Conservation (phyloP, 306 rosid genomes). For the Rosa multiflora region DNA sequence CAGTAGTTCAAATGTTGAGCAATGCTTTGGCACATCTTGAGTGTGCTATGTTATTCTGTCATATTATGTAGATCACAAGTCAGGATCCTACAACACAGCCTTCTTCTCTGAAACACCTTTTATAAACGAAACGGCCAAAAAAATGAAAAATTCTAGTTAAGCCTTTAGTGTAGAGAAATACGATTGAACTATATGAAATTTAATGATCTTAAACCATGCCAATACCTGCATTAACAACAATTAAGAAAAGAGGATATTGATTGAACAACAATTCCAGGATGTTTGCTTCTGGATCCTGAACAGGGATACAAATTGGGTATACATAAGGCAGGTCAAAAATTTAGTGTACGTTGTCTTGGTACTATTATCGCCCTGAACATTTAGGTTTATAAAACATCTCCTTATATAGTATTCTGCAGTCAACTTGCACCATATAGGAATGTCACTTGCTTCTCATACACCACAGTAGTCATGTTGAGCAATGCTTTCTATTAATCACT, state of each 20-base stretch:
- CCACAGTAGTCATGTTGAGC: too few relatives aligned
- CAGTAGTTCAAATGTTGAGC: neutral
- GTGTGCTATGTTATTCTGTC: neutral
- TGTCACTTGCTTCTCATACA: neutral
- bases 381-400: neutral
- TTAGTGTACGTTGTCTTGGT: neutral
- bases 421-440: neutral
- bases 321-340: neutral
- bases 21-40: neutral
- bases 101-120: neutral
- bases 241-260: neutral
- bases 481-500: too few relatives aligned
- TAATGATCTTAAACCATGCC: neutral
- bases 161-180: neutral
- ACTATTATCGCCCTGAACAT: neutral
- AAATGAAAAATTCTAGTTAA: neutral
- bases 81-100: neutral
- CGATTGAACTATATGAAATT: neutral
- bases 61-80: neutral
- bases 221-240: neutral
- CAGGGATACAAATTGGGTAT: neutral
- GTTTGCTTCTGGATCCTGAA: neutral
- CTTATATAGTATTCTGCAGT: neutral
- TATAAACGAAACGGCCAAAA: neutral
- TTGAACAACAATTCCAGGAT: neutral